Evolutionary conservation across 2,329 filamentous ascomycete genomes (phyloP).

Genomic region (Diatrype stigma): DNA sequence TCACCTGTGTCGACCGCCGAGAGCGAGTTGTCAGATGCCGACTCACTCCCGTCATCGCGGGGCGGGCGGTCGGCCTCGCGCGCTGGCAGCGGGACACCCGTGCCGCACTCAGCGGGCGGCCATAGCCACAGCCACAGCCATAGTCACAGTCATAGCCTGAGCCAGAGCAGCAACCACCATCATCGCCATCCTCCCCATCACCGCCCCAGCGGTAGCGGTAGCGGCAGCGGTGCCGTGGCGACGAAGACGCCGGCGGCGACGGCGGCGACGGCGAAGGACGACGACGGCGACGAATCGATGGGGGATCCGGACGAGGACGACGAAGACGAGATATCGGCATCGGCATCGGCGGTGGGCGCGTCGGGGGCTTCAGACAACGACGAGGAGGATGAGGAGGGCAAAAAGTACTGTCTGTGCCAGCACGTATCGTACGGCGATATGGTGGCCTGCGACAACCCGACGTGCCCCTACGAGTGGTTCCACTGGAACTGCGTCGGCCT

Average conservation of each 20-base stretch:
- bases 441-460: constrained; percentile 83
- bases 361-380: constrained; percentile 2
- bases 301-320: constrained; percentile 36
- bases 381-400: constrained; percentile 69
- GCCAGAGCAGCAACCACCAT: not conserved
- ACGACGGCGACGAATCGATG: constrained; percentile 26
- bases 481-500: constrained; percentile 73
- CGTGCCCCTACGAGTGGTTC: constrained; percentile 82
- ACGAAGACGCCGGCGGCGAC: not conserved
- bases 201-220: constrained; percentile 7
- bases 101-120: constrained; percentile 19
- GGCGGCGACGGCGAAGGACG: constrained; percentile 10
- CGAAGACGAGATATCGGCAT: constrained; percentile 50
- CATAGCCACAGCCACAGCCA: constrained; percentile 1
- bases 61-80: constrained; percentile 33
- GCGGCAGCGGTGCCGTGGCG: not conserved
- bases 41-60: constrained; percentile 50
- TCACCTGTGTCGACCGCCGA: constrained; percentile 61
- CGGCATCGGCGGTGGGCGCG: constrained; percentile 3
- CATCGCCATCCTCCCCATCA: no score
- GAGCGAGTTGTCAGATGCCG: constrained; percentile 62
- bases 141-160: not conserved
- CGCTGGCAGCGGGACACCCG: constrained; percentile 35
- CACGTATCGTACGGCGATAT: constrained; percentile 83
- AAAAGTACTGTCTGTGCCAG: constrained; percentile 80